Evolutionary conservation across 2,329 filamentous ascomycete species (phyloP), one percentile per base, ranked within the genome.

Genomic region (Sphaerulina vaccinii): DNA sequence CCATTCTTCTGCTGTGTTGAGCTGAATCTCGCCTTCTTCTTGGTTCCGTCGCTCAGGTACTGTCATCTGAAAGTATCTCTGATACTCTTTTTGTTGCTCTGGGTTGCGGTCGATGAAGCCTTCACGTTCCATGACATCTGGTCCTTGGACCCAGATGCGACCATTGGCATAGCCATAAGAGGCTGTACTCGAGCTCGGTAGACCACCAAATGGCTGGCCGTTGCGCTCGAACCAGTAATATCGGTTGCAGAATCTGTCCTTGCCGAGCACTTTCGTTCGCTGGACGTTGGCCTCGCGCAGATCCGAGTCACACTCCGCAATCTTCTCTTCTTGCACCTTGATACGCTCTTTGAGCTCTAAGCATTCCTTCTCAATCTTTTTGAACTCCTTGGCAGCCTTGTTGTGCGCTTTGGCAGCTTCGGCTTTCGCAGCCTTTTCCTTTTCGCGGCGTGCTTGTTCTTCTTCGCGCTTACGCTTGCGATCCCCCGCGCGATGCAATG

Each of bases 191-290:
- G 90, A 95, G 58, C 81, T 83, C 0, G 91, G 91, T 49, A 96
- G 78, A 3, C 93, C 93, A 24, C 81, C 90, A 65, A 92, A 96
- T 0, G 93, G 93, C 91, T 97, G 97, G 19, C 91, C 93, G 65
- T 97, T 99, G 57, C 92, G 86, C 72, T 99, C 93, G 69, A 97
- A 96, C 92, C 93, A 99, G 77, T 95, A 97, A 72, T 97, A 99
- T 48, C 92, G 84, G 71, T 99, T 97, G 84, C 92, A 96, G 77
- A 96, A 99, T 38, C 93, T 84, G 71, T 99, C 93, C 69, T 93
- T 92, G 54, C 93, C 93, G 21, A 99, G 78, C 15, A 92, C 84
- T 57, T 89, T 85, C 15, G 91, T 96, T 56, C 93, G 86, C 29
- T 91, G 89, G 63, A 92, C 96, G 70, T 96, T 89, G 35, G 91